Percentiles rank a stretch among this genome's conserved stretches.
Conservation (phyloP, 176 grass and related monocot species). For the Rhynchospora breviuscula region DNA sequence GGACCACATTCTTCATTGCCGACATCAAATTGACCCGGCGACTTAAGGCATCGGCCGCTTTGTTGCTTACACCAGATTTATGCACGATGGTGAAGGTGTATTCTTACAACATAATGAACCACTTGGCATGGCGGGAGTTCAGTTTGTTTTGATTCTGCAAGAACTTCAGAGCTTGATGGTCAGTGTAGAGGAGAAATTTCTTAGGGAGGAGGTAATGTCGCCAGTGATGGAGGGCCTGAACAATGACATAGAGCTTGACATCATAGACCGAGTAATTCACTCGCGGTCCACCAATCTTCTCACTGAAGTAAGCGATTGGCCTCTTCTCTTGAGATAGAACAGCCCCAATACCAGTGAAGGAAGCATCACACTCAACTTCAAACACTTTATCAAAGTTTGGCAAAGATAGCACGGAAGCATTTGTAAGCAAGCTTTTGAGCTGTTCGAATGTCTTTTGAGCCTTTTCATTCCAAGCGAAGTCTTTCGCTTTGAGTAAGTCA, state of each 20-base stretch:
- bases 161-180: background rate
- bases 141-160: background rate
- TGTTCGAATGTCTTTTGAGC: no score
- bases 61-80: background rate
- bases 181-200: background rate
- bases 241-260: background rate
- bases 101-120: background rate
- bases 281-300: background rate
- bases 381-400: no score
- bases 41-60: background rate
- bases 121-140: background rate
- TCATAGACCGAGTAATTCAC: background rate
- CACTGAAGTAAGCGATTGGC: background rate
- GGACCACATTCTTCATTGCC: background rate
- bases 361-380: no score
- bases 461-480: background rate
- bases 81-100: background rate
- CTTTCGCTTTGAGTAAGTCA: background rate
- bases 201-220: background rate
- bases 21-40: background rate
- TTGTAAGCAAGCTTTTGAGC: no score
- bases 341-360: no score
- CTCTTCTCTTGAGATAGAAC: background rate
- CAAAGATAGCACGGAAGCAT: no score
- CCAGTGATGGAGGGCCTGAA: background rate